phyloP scores from a whole-genome alignment of 345 rosid genomes.

The Geranium rotundifolium region DNA sequence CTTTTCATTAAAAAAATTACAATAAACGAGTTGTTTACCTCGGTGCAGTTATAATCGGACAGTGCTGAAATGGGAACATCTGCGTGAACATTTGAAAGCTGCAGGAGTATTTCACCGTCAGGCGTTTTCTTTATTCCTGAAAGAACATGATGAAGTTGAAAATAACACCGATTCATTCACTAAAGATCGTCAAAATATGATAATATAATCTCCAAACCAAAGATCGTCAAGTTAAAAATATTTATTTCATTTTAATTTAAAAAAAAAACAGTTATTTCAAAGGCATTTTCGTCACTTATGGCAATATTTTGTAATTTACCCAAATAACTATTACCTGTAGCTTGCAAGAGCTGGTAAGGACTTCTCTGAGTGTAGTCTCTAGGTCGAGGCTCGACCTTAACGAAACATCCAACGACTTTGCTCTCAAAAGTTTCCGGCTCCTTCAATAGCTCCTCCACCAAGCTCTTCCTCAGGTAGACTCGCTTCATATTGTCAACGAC shows the following conservation, averaged over 20 bases:
- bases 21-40: conserved; percentile 19
- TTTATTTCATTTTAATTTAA: background rate
- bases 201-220: too few species aligned
- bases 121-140: conserved; percentile 31
- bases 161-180: conserved; percentile 2
- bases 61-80: conserved; percentile 27
- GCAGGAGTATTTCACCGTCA: conserved; percentile 22
- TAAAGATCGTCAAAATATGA: background rate
- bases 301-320: too few species aligned
- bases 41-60: conserved; percentile 34
- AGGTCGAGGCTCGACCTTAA: conserved; percentile 36
- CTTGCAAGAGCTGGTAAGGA: conserved; percentile 35
- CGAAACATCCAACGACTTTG: conserved; percentile 45
- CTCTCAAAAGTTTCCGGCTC: conserved; percentile 28
- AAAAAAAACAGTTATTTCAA: too few species aligned
- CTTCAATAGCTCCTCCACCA: conserved; percentile 33
- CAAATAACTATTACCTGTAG: conserved; percentile 29
- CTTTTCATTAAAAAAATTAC: background rate
- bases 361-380: conserved; percentile 28
- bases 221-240: background rate
- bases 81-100: conserved; percentile 21
- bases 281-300: background rate
- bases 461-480: conserved; percentile 38
- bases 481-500: conserved; percentile 32
- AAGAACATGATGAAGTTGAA: background rate